phyloP scores from a whole-genome alignment of 2,329 filamentous ascomycete species.

The Ceratocystis alfenasii region DNA sequence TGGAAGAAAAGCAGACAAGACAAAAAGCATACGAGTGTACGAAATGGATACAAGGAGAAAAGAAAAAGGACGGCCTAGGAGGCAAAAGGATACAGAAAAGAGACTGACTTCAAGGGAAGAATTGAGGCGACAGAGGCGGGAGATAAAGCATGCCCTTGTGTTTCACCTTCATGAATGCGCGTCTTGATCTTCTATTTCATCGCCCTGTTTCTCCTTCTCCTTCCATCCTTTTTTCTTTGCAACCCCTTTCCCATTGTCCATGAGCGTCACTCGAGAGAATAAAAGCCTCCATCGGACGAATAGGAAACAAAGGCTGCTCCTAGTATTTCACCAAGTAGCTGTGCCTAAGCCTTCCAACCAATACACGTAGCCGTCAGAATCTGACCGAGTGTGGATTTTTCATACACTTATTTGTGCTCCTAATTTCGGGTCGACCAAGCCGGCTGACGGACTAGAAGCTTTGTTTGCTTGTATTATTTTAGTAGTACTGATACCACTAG shows the following conservation, averaged over 20 bases:
- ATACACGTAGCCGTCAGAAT: background rate
- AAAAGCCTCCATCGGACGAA: background rate
- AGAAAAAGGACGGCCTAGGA: background rate
- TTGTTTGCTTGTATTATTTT: background rate
- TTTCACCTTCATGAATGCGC: too few relatives aligned
- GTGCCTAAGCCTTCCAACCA: background rate
- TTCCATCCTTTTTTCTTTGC: background rate
- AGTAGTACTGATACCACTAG: background rate
- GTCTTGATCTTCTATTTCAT: background rate
- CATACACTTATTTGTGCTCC: background rate
- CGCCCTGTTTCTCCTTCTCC: background rate
- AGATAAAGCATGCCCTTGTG: too few relatives aligned
- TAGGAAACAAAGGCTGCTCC: background rate
- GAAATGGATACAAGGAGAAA: background rate
- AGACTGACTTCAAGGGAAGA: background rate
- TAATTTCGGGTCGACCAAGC: background rate
- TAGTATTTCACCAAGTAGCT: too few relatives aligned
- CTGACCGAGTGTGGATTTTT: background rate
- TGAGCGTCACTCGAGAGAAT: background rate
- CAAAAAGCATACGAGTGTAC: background rate
- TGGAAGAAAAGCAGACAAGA: background rate
- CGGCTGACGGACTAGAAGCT: background rate
- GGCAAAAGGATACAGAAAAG: background rate
- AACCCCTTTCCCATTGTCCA: background rate
- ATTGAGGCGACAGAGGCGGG: too few relatives aligned